Evolutionary conservation across 495 filamentous ascomycete species (phyloP).

Genomic region (Viridothelium virens): DNA sequence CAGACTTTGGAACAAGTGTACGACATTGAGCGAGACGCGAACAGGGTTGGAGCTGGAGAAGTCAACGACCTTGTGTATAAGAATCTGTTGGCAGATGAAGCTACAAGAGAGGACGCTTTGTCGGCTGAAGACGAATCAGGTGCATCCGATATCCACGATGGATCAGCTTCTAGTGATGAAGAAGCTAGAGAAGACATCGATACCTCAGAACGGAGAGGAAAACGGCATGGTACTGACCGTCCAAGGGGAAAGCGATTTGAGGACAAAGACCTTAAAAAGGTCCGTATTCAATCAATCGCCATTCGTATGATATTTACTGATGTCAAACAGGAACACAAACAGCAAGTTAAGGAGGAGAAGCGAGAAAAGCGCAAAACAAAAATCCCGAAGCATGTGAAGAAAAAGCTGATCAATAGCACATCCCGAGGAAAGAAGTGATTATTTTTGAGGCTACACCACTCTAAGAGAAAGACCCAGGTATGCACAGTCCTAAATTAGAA

Average conservation of each 20-base stretch:
- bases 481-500: not conserved
- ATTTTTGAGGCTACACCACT: not conserved
- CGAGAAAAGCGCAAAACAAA: conserved; percentile 84
- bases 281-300: conserved; percentile 20
- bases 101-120: conserved; percentile 16
- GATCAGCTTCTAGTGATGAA: conserved; percentile 37
- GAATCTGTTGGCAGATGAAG: conserved; percentile 59
- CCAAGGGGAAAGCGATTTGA: conserved; percentile 85
- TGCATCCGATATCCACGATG: conserved; percentile 32
- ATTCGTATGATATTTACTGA: conserved; percentile 19
- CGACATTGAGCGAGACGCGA: conserved; percentile 84
- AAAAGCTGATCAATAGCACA: conserved; percentile 53
- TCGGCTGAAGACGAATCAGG: conserved; percentile 39
- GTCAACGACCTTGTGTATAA: conserved; percentile 71
- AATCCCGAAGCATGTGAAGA: conserved; percentile 93
- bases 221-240: conserved; percentile 40
- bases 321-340: conserved; percentile 60
- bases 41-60: conserved; percentile 62
- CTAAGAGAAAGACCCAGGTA: not conserved
- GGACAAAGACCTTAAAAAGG: conserved; percentile 83
- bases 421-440: conserved; percentile 33
- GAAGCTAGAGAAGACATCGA: conserved; percentile 37
- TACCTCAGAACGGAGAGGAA: conserved; percentile 7
- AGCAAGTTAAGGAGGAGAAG: conserved; percentile 88
- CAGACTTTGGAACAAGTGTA: conserved; percentile 92